phyloP scores from a whole-genome alignment of 2,329 filamentous ascomycete genomes.

The Cordyceps militaris region DNA sequence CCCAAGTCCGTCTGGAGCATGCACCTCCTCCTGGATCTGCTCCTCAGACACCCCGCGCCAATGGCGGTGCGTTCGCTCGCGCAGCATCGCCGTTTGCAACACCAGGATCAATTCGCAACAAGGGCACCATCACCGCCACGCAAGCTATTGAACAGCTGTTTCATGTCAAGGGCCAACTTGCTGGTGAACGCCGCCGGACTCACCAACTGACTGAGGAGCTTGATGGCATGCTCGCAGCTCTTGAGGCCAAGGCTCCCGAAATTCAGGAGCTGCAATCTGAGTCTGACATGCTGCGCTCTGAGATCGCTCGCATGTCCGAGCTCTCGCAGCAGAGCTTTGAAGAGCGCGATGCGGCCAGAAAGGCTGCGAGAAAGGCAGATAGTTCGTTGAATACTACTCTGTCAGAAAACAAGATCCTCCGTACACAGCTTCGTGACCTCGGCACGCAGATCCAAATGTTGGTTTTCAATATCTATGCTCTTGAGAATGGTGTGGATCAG shows the following conservation, averaged over 20 bases:
- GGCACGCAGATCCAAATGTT: slow-evolving; percentile 87
- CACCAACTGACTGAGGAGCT: slow-evolving; percentile 69
- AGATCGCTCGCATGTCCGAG: slow-evolving; percentile 78
- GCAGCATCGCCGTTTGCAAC: slow-evolving; percentile 57
- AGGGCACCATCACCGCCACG: slow-evolving; percentile 50
- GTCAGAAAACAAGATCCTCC: slow-evolving; percentile 69
- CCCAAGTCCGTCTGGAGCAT: slow-evolving; percentile 43
- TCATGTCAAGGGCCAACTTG: slow-evolving; percentile 64
- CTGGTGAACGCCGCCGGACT: slow-evolving; percentile 65
- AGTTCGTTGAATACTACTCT: slow-evolving; percentile 57
- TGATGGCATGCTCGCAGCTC: slow-evolving; percentile 75
- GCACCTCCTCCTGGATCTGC: slow-evolving; percentile 38
- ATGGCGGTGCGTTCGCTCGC: slow-evolving; percentile 46
- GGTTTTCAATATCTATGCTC: slow-evolving; percentile 76
- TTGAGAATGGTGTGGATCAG: slow-evolving; percentile 69
- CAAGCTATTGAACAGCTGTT: slow-evolving; percentile 59
- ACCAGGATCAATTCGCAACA: slow-evolving; percentile 49
- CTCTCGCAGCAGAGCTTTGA: slow-evolving; percentile 75
- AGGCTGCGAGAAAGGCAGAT: slow-evolving; percentile 71
- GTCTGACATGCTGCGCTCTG: slow-evolving; percentile 69
- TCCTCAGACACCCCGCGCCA: slow-evolving; percentile 55
- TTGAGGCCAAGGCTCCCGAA: slow-evolving; percentile 83
- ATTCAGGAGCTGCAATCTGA: slow-evolving; percentile 79
- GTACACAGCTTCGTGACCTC: slow-evolving; percentile 81
- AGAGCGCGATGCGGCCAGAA: slow-evolving; percentile 71